Evolutionary conservation across 208 protist species (phyloP).

Genomic region (Trypanosoma cruzi): DNA sequence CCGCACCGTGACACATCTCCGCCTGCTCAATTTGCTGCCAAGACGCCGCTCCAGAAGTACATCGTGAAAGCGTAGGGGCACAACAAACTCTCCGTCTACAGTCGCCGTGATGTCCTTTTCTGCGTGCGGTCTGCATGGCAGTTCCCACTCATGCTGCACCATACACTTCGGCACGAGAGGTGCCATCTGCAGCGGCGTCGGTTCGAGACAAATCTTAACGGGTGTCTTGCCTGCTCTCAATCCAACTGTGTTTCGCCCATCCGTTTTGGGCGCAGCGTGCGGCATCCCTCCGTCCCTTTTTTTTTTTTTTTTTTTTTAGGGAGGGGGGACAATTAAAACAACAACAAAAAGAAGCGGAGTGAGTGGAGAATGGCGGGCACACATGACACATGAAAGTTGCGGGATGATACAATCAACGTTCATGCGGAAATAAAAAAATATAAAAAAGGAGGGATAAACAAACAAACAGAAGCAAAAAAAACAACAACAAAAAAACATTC

Average conservation of each 20-base stretch:
- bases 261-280: not conserved
- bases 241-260: not conserved
- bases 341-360: constrained; percentile 9
- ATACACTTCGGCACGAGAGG: constrained; percentile 1
- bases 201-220: not conserved
- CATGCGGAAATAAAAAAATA: not conserved
- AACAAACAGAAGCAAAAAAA: not conserved
- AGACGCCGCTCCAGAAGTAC: not conserved
- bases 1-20: not conserved
- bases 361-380: not conserved
- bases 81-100: not conserved
- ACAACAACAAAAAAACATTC: not conserved
- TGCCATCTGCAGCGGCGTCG: not conserved
- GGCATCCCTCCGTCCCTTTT: constrained; percentile 2
- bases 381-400: not conserved
- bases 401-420: not conserved
- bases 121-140: not conserved
- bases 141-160: not conserved
- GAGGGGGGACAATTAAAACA: constrained; percentile 2
- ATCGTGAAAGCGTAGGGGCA: not conserved
- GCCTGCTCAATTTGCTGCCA: not conserved
- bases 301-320: constrained; percentile 5
- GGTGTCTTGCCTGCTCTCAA: not conserved
- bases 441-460: not conserved
- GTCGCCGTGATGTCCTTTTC: not conserved